Evolutionary conservation across 345 rosid species (phyloP), one percentile per base, ranked within the genome.

Genomic region (Moricandia moricandioides): DNA sequence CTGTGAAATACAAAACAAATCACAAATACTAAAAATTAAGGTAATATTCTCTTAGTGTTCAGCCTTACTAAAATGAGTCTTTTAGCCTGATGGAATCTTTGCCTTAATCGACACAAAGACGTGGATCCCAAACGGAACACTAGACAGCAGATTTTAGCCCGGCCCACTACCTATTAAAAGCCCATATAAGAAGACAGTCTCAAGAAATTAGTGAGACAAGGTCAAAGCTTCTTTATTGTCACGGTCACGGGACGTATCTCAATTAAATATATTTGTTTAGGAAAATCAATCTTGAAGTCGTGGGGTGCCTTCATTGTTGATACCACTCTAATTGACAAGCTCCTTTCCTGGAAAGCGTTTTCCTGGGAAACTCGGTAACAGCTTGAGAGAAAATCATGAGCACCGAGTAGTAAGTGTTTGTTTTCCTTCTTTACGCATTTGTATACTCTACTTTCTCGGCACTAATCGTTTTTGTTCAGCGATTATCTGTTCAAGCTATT

Each of bases 401-500:
- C 82, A 86, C 73, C 80, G 89, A 86, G 67, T 86, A 86, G 89
- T 86, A 71, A 77, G 85, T 72, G 16, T 29, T 35, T 45, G 16
- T 43, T 43, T 2, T 47, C 4, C 51, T 56, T 31, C 8, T 4
- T 14, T 18, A 3, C 13, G 56, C 68, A 64, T 72, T 72, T 6
- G 31, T 37, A 3, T 34, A 21, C 11, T 35, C 57, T 43, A 0
- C 16, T 74, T 21, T 29, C 54, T 57, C 59, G 54, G 51, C 27
- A 35, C 35, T 17, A 43, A 4, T 16, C 43, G 11, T 62, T 30
- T 49, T 16, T 0, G 16, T 63, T 7, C 34, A 88, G 96, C 75
- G 93, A 88, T 80, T 90, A 90, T 66, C 84, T 90, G 71, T 90
- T 90, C 72, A 86, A 90, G 86, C 96, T 88, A 66, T 74, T 90